Evolutionary conservation across 1,284 basidiomycete genomes (phyloP), one percentile per base, ranked within the genome.

Genomic region (Boletus nobilissimus): DNA sequence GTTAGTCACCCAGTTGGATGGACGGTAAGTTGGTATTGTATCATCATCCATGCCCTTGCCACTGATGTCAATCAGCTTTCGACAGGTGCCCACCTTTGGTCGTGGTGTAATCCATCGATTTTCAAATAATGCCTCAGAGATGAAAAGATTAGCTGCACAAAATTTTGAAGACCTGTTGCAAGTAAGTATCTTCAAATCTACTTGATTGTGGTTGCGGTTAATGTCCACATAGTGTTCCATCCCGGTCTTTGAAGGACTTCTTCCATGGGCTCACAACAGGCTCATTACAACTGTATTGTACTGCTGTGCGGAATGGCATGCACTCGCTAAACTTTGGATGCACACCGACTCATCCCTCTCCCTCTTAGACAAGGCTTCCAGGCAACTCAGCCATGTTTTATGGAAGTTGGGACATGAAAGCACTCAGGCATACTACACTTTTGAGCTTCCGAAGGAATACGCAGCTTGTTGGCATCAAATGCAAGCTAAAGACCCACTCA

Each of bases 121-220:
- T 39, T 69, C 57, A 13, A 39, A 26, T 2, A 81, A 81, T 43
- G 60, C 65, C 22, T 77, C 75, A 1, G 73, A 75, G 5, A 68
- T 81, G 65, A 77, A 57, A 9, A 73, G 65, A 18, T 38, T 70
- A 14, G 74, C 80, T 5, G 73, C 80, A 3, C 46, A 32, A 2
- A 68, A 81, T 51, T 81, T 81, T 60, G 76, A 84, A 66, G 81
- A 84, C 68, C 70, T 84, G 22, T 70, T 84, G 70, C 80, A 81
- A 66, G 80, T 75, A 62, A 18, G 54, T 26, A 8, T 57, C 54
- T 57, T 24, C 67, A 24, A 19, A 80, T 80, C 19, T 57, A 29
- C n/a, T 7, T 57, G n/a, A 57, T 13, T 26, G 14, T 24, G 16
- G 29, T 57, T 51, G 10, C 22, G 1, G 29, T 57, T 51, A 24